Percentiles rank a stretch among this genome's conserved stretches.
phyloP scores from a whole-genome alignment of 352 stramenopile species.

The Phytopythium boreale region DNA sequence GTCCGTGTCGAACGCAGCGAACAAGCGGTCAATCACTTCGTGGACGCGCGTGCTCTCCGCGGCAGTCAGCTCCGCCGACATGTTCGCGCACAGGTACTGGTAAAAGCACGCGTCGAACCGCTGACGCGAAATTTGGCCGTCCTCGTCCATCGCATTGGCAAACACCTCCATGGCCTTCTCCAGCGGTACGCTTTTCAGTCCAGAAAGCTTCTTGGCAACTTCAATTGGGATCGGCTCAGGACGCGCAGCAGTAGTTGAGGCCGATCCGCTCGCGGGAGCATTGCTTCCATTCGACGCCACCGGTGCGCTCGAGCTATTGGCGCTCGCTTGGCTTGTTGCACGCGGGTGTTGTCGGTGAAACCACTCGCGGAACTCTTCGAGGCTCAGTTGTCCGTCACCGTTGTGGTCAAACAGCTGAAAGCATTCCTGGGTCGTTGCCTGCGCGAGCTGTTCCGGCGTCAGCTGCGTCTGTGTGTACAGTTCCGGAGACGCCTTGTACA shows the following conservation, averaged over 20 bases:
- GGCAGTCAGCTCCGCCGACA: constrained; percentile 28
- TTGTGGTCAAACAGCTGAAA: constrained; percentile 80
- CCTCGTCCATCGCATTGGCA: constrained; percentile 34
- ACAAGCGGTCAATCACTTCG: constrained; percentile 72
- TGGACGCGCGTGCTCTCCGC: constrained; percentile 58
- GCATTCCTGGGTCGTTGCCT: constrained; percentile 70
- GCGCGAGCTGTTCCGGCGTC: constrained; percentile 59
- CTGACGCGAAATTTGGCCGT: constrained; percentile 56
- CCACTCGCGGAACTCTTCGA: constrained; percentile 78
- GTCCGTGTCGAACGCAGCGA: constrained; percentile 77
- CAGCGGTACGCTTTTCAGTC: constrained; percentile 55
- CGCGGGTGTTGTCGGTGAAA: constrained; percentile 59
- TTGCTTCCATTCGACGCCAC: neutral
- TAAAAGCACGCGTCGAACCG: constrained; percentile 79
- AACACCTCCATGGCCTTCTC: constrained; percentile 66
- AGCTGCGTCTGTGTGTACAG: constrained; percentile 50
- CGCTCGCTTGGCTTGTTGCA: neutral
- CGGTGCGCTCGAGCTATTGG: neutral
- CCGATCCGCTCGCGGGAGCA: constrained; percentile 3
- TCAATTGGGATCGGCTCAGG: constrained; percentile 51
- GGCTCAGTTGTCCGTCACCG: constrained; percentile 68
- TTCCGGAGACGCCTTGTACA: constrained; percentile 80
- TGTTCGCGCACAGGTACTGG: constrained; percentile 47
- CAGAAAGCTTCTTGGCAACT: constrained; percentile 68
- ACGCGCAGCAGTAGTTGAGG: neutral